phyloP scores from a whole-genome alignment of 805 yeast species.

The Metschnikowia matae region DNA sequence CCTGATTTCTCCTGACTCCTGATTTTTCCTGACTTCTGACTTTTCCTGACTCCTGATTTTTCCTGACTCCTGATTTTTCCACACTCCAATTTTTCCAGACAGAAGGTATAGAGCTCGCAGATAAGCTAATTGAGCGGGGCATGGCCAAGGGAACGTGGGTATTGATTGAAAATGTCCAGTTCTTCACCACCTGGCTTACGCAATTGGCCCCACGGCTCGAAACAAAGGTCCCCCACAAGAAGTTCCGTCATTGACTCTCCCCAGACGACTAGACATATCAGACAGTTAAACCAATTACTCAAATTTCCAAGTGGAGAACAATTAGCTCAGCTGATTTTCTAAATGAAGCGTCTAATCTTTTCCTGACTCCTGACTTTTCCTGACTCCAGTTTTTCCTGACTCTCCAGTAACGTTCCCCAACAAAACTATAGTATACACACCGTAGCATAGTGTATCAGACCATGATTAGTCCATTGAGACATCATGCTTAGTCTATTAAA shows the following conservation, averaged over 20 bases:
- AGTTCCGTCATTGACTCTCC: conserved; percentile 53
- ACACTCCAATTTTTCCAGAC: no score
- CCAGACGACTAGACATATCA: conserved; percentile 52
- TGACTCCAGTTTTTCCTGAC: no score
- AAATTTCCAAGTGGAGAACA: conserved; percentile 47
- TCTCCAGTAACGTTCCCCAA: no score
- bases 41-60: no score
- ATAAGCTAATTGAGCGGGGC: conserved; percentile 45
- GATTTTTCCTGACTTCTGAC: no score
- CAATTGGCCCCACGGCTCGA: conserved; percentile 47
- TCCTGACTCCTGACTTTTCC: no score
- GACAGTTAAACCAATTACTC: conserved; percentile 57
- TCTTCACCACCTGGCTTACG: conserved; percentile 62
- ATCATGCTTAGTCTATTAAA: no score
- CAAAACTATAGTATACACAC: no score
- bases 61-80: no score
- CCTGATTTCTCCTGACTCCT: no score
- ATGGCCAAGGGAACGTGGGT: conserved; percentile 61
- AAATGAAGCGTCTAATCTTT: conserved; percentile 27
- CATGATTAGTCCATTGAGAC: no score
- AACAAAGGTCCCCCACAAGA: conserved; percentile 19
- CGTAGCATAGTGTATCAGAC: no score
- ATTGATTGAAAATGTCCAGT: conserved; percentile 74
- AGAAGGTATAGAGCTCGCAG: conserved; percentile 60
- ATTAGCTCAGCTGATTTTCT: conserved; percentile 50